Conservation (phyloP, 495 filamentous ascomycete species). For the Penicillium arizonense region DNA sequence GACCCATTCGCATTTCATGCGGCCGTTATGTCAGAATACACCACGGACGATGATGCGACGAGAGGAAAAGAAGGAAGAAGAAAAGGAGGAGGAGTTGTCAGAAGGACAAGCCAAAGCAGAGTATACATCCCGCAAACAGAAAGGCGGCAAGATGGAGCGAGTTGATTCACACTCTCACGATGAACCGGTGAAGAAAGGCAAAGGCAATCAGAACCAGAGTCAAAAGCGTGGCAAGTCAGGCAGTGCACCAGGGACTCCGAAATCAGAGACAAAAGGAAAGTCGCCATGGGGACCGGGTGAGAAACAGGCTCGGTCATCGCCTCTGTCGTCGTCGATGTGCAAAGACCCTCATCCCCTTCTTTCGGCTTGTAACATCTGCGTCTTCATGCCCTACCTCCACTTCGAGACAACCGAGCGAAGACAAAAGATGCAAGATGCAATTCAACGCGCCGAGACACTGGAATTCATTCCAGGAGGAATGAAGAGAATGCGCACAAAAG, state of each 20-base stretch:
- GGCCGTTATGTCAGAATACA: slow-evolving; percentile 60
- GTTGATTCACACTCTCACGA: slow-evolving; percentile 36
- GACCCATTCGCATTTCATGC: slow-evolving; percentile 66
- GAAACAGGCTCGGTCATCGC: slow-evolving; percentile 18
- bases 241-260: slow-evolving; percentile 29
- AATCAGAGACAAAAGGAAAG: slow-evolving; percentile 40
- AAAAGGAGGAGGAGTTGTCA: slow-evolving; percentile 28
- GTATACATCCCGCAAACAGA: slow-evolving; percentile 25
- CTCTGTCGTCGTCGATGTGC: slow-evolving; percentile 21
- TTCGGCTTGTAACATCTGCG: slow-evolving; percentile 48
- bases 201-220: slow-evolving; percentile 11
- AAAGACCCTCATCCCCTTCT: slow-evolving; percentile 26
- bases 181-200: slow-evolving; percentile 39
- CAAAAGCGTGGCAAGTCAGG: slow-evolving; percentile 40
- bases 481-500: slow-evolving; percentile 38
- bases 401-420: slow-evolving; percentile 60
- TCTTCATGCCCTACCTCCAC: slow-evolving; percentile 70
- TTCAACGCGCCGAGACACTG: slow-evolving; percentile 45
- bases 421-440: slow-evolving; percentile 58
- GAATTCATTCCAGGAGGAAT: slow-evolving; percentile 23
- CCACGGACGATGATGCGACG: slow-evolving; percentile 39
- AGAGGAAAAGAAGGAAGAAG: slow-evolving; percentile 44
- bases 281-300: slow-evolving; percentile 17
- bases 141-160: slow-evolving; percentile 28
- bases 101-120: slow-evolving; percentile 12